Evolutionary conservation across 129 eudicot genomes (phyloP), one percentile per base, ranked within the genome.

Genomic region (Artemisia annua): DNA sequence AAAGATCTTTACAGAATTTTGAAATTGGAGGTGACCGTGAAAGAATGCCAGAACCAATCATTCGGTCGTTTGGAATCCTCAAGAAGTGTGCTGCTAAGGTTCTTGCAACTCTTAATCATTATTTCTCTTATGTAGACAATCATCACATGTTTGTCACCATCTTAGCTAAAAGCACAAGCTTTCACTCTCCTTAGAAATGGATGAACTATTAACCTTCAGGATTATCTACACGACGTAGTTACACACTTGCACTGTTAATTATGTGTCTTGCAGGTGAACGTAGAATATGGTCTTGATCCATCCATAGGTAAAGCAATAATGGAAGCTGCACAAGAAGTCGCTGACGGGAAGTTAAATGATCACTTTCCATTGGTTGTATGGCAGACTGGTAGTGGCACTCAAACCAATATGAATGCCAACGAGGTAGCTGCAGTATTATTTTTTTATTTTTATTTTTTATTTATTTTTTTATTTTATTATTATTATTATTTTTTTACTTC

Each of bases 361-460:
- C 98, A 94, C 79, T 94, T 94, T 67, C 98, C 97, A 8, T 79
- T 94, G 70, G 98, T 94, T 24, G 86, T 94, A 46, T 94, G 98
- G 98, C 98, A 94, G 75, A 94, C 98, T 55, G 98, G 97, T 12
- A 94, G 98, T 79, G 98, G 98, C 39, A 94, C 98, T 61, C 98
- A 93, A 78, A 93, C 96, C 72, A 93, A 93, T 77, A 90, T 93
- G 98, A 94, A 94, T 49, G 98, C 98, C 59, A 94, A 94, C 48
- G 98, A 93, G 98, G 98, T 93, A 67, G 65, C 59, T 61, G 57
- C 15, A 22, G 14, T 28, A 48, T n/a, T 18, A 12, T 46, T 28
- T 28, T 28, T 28, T 28, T 2, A 2, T 2, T 26, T 26, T 26
- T 26, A 2, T 2, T 26, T 26, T 24, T 24, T 24, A 0, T 22